Evolutionary conservation across 2,329 filamentous ascomycete species (phyloP).

Genomic region (Pochonia chlamydosporia): DNA sequence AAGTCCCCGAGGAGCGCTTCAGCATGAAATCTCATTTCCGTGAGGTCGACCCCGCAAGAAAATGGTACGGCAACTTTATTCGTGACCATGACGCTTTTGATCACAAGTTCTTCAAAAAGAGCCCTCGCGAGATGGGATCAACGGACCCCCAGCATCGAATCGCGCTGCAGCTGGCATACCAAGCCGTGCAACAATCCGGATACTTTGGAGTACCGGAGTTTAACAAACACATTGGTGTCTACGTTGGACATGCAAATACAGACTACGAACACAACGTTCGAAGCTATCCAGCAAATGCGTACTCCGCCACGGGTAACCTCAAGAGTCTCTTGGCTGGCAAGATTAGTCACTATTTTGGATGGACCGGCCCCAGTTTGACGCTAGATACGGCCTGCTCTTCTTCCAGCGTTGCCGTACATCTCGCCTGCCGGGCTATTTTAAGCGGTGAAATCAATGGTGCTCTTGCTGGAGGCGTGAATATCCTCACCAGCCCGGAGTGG

Average conservation of each 20-base stretch:
- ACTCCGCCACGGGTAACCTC: not conserved
- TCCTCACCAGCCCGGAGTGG: conserved; percentile 22
- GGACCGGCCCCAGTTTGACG: conserved; percentile 4
- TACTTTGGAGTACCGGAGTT: conserved; percentile 10
- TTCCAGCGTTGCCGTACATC: conserved; percentile 5
- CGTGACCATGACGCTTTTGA: conserved; percentile 61
- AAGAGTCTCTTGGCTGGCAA: conserved; percentile 2
- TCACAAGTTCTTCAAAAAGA: conserved; percentile 63
- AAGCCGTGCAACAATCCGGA: conserved; percentile 27
- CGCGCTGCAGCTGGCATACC: conserved; percentile 33
- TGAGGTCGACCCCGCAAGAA: not conserved
- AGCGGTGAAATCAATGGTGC: conserved; percentile 54
- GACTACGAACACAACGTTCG: conserved; percentile 38
- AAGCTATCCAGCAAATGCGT: conserved; percentile 22
- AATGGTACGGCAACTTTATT: conserved; percentile 32
- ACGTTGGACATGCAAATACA: conserved; percentile 25
- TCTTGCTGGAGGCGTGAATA: conserved; percentile 57
- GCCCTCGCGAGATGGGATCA: conserved; percentile 25
- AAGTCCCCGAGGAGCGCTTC: too few relatives aligned
- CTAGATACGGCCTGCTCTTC: conserved; percentile 10
- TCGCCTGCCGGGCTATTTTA: conserved; percentile 4
- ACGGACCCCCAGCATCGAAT: conserved; percentile 35
- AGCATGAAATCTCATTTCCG: too few relatives aligned
- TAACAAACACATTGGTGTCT: conserved; percentile 23
- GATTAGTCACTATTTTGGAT: conserved; percentile 5